Evolutionary conservation across 2,329 filamentous ascomycete genomes (phyloP).

Genomic region (Pyrenochaeta sp.): DNA sequence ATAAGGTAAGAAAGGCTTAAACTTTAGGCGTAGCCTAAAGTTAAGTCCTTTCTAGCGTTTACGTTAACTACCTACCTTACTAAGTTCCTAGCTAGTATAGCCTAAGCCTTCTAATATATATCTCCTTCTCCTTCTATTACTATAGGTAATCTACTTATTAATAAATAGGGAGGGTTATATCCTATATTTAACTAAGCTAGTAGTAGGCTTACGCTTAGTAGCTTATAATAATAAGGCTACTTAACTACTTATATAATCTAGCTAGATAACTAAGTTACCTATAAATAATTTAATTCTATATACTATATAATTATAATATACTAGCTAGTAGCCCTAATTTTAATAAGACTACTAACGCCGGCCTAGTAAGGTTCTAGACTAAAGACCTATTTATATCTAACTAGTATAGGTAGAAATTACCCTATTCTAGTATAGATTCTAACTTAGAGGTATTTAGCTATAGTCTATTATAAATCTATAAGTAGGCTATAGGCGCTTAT

Average conservation of each 20-base stretch:
- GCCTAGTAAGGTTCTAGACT: slow-evolving; percentile 35
- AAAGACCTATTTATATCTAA: slow-evolving; percentile 52
- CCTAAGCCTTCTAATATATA: too few species aligned
- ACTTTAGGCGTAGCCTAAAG: too few species aligned
- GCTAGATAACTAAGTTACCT: slow-evolving; percentile 47
- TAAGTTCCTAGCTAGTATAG: too few species aligned
- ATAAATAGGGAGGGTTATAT: slow-evolving; percentile 16
- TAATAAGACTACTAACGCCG: neutral
- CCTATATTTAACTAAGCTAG: slow-evolving; percentile 43
- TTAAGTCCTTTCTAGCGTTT: too few species aligned
- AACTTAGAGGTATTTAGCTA: slow-evolving; percentile 57
- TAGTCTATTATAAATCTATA: slow-evolving; percentile 57
- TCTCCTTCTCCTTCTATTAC: neutral
- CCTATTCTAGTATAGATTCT: slow-evolving; percentile 55
- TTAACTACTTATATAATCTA: slow-evolving; percentile 55
- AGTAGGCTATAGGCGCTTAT: too few species aligned
- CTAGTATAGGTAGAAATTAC: slow-evolving; percentile 49
- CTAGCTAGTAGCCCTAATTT: slow-evolving; percentile 24
- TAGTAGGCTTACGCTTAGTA: slow-evolving; percentile 25
- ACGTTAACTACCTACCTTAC: too few species aligned
- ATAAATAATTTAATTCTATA: neutral
- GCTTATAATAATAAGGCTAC: slow-evolving; percentile 34
- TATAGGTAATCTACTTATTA: neutral
- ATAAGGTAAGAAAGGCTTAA: too few species aligned
- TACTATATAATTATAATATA: slow-evolving; percentile 47